Conservation (phyloP, 352 stramenopile species). For the Globisporangium lucens region DNA sequence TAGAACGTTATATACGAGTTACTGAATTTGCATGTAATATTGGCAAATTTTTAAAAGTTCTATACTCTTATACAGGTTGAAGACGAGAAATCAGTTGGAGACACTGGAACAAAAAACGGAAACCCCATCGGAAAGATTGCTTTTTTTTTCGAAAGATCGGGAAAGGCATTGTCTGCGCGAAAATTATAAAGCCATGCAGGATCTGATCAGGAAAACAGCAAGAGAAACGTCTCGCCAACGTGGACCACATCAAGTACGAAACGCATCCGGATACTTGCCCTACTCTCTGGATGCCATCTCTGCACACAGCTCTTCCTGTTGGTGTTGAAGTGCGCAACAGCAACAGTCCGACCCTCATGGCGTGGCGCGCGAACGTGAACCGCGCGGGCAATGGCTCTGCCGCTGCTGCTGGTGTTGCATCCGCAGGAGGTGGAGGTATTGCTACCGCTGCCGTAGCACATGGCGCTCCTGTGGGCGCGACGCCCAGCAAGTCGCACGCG, state of each 20-base stretch:
- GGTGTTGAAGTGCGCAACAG: slow-evolving; percentile 13
- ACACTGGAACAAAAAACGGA: slow-evolving; percentile 9
- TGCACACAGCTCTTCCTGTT: not conserved
- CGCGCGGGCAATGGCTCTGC: slow-evolving; percentile 5
- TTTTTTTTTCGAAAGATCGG: slow-evolving; percentile 15
- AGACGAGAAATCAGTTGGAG: not conserved
- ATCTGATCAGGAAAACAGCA: not conserved
- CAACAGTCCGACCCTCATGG: slow-evolving; percentile 18
- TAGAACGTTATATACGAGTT: too few relatives aligned
- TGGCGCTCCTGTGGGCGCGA: not conserved
- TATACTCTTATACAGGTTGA: not conserved
- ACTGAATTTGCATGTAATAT: not conserved
- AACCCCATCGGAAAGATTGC: slow-evolving; percentile 9
- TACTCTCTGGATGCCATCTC: slow-evolving; percentile 2
- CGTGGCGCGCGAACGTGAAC: slow-evolving; percentile 30
- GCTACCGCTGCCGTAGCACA: not conserved
- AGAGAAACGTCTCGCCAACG: not conserved
- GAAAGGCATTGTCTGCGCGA: not conserved
- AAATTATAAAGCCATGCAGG: not conserved
- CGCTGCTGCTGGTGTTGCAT: not conserved
- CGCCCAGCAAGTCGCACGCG: slow-evolving; percentile 14
- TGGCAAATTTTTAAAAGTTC: not conserved
- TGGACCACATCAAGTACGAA: not conserved
- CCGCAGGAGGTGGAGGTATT: not conserved
- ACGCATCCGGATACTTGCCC: not conserved